Evolutionary conservation across 257 asterid species (phyloP), one percentile per base, ranked within the genome.

Genomic region (Coffea eugenioides): DNA sequence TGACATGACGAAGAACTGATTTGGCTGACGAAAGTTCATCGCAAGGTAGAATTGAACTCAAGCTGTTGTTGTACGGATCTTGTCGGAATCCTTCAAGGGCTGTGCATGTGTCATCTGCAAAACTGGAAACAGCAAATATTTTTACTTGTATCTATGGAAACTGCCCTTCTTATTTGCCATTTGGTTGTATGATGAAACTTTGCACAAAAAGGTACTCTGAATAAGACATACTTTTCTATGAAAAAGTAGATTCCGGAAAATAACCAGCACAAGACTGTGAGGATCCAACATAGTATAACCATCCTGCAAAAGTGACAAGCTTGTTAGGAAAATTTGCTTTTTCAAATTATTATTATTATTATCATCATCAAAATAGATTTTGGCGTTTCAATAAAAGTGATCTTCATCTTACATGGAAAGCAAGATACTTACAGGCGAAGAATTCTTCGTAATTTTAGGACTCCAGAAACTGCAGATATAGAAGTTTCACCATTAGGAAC

Each of bases 21-120:
- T 67, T 70, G 51, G 97, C 95, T 5, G 97, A 87, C 15, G 85
- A 84, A 79, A 95, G 75, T 54, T 92, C 93, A 52, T 90, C 93
- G 51, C 98, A 95, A 6, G 99, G 99, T 21, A 95, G 89, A 72
- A 92, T 86, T 31, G 97, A 90, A 83, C 94, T 93, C 87, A 95
- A 82, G 88, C 92, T 93, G 82, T 91, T 95, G 90, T 93, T 90
- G 83, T 91, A 88, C 0, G 97, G 98, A 82, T 95, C 86, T 71
- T 87, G 80, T 73, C 86, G 93, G 84, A 93, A 92, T 68, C 92
- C 85, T 76, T 90, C 91, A 6, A 95, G 79, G 2, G 98, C 95
- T 21, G 94, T 88, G 83, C 99, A 92, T 0, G 98, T 88, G 45
- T 95, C 99, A 27, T 89, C 86, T 0, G 92, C 92, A 71, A 93